Evolutionary conservation across 2,329 filamentous ascomycete species (phyloP), one percentile per base, ranked within the genome.

Genomic region (Triangularia verruculosa): DNA sequence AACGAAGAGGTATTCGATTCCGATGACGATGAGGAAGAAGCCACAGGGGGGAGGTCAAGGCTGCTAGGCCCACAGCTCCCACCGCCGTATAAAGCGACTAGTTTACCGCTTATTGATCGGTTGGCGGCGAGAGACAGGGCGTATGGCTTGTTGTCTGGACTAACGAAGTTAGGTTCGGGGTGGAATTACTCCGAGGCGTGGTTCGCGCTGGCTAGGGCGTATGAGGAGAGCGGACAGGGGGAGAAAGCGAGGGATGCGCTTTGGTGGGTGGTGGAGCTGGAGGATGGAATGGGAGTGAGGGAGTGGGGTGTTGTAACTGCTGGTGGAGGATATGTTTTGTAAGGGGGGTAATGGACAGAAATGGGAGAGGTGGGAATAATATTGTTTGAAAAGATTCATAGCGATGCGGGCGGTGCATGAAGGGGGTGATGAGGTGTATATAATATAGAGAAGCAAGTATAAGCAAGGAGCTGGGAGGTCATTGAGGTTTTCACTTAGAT

Each of bases 221-320:
- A 97, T 72, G 95, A 99, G 76, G 87, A 93, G 73, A 91, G 91
- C 63, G 91, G 90, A 0, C 91, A 97, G 78, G 77, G 86, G 1
- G 91, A 95, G 39, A 96, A 94, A 79, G 90, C 95, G 13, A 96
- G 93, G 78, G 90, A 95, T 70, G 92, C 93, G 54, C 82, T 98
- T 6, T 98, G 95, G 95, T 98, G 94, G 93, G 96, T 93, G 71
- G 91, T 99, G 12, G 93, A 97, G 77, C 81, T 99, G 28, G 95
- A 98, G 74, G 94, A 99, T 74, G 87, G 86, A 7, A 87, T 86
- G 68, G 92, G 89, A 0, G 84, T 97, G 56, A 86, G 95, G 63
- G 84, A 86, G 64, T 98, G 94, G 95, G 83, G 81, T 28, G 88
- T 84, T 68, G 82, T 92, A 27, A 22, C 47, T 30, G 5, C 22